These are phyloP conservation scores for Puccinia polysora DNA, from an alignment of 1,284 basidiomycete genomes.

Conservation along the genomic window DNA sequence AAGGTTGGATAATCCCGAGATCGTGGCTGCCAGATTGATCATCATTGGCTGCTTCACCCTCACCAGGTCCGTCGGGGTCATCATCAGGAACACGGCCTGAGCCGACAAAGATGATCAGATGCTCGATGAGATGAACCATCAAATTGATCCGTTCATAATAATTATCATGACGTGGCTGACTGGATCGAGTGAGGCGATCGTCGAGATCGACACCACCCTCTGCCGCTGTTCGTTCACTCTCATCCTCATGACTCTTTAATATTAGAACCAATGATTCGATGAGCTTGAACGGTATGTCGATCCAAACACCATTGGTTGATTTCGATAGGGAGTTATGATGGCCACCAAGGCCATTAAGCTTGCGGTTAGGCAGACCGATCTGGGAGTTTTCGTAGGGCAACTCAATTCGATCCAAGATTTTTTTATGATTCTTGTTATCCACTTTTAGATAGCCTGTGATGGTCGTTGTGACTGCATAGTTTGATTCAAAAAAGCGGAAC, in stretches of 20 bases:
- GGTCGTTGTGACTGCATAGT: background rate
- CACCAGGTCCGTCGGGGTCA: no score
- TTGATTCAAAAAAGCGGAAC: background rate
- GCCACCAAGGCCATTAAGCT: background rate
- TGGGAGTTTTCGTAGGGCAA: no score
- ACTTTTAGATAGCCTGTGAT: slow-evolving; percentile 17
- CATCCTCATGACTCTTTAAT: background rate
- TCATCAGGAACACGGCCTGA: no score
- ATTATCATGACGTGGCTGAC: background rate
- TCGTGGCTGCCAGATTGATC: background rate
- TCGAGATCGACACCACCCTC: no score
- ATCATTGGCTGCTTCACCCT: background rate
- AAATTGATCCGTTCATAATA: slow-evolving; percentile 3
- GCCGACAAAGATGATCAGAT: background rate
- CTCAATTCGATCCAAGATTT: slow-evolving; percentile 25
- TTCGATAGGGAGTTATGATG: background rate
- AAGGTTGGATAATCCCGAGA: no score
- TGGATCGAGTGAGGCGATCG: no score
- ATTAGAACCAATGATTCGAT: background rate
- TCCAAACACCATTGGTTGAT: background rate
- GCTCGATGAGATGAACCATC: slow-evolving; percentile 24
- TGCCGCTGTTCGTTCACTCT: no score
- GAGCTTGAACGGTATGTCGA: background rate
- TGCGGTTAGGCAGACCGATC: background rate
- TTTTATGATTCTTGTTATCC: slow-evolving; percentile 9